These are phyloP conservation scores for Yamadazyma songkhlaensis DNA, from an alignment of 1,139 yeast species.

Conservation along the genomic window DNA sequence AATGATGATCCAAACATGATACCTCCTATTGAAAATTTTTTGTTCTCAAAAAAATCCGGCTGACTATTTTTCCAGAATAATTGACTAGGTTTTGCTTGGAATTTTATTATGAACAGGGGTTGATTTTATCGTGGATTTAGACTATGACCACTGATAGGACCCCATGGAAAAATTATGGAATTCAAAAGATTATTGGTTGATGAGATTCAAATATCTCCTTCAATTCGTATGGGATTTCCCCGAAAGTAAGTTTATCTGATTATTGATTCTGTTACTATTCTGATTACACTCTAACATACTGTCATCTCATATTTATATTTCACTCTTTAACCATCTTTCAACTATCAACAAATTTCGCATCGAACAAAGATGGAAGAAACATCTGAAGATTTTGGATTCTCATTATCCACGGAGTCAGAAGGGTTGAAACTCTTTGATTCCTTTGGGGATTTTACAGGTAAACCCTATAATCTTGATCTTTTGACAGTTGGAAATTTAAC, in stretches of 20 bases:
- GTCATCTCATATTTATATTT: not conserved
- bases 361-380: slow-evolving; percentile 18
- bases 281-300: no score
- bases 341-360: slow-evolving; percentile 1
- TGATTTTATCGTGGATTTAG: not conserved
- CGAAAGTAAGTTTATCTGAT: not conserved
- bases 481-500: slow-evolving; percentile 27
- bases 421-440: slow-evolving; percentile 27
- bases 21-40: not conserved
- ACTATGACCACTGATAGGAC: not conserved
- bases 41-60: not conserved
- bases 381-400: slow-evolving; percentile 42
- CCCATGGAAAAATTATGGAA: slow-evolving; percentile 1
- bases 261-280: not conserved
- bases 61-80: not conserved
- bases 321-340: not conserved
- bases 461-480: slow-evolving; percentile 20
- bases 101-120: not conserved
- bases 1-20: slow-evolving; percentile 42
- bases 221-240: not conserved
- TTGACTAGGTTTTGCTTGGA: not conserved
- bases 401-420: slow-evolving; percentile 21
- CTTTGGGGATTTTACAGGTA: slow-evolving; percentile 22
- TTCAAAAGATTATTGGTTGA: not conserved
- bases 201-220: not conserved